These are phyloP conservation scores for Larix kaempferi DNA, from an alignment of 75 land plant species.

Conservation along the genomic window DNA sequence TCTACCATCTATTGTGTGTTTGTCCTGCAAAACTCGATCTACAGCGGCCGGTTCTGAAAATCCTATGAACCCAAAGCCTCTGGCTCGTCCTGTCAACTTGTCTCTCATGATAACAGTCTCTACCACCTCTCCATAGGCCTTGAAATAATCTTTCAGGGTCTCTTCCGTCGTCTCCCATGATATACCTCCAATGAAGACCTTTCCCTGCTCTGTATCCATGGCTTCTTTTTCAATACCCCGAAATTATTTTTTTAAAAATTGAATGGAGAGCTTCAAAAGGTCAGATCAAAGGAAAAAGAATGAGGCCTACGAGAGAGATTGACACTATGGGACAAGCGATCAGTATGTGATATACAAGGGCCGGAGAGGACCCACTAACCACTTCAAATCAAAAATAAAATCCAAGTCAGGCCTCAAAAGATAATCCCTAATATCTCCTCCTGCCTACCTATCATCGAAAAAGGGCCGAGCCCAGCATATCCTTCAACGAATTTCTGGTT, in stretches of 20 bases:
- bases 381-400: too few relatives aligned
- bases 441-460: too few relatives aligned
- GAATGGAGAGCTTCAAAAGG: not conserved
- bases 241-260: not conserved
- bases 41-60: conserved; percentile 37
- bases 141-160: conserved; percentile 44
- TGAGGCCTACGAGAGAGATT: not conserved
- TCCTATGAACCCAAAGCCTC: conserved; percentile 51
- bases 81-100: conserved; percentile 42
- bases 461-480: too few relatives aligned
- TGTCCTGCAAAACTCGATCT: conserved; percentile 42
- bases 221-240: not conserved
- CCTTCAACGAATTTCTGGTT: too few relatives aligned
- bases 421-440: too few relatives aligned
- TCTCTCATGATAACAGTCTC: conserved; percentile 54
- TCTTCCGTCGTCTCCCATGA: conserved; percentile 57
- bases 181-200: conserved; percentile 57
- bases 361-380: too few relatives aligned
- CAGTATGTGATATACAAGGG: too few relatives aligned
- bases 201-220: conserved; percentile 51
- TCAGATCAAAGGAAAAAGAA: not conserved
- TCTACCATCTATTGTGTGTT: conserved; percentile 49
- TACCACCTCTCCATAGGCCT: conserved; percentile 38
- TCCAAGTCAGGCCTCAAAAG: too few relatives aligned
- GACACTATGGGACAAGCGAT: too few relatives aligned